Base-by-base conservation (phyloP, 192 early-diverging fungal genomes). In the Bifiguratus adelaidae region DNA sequence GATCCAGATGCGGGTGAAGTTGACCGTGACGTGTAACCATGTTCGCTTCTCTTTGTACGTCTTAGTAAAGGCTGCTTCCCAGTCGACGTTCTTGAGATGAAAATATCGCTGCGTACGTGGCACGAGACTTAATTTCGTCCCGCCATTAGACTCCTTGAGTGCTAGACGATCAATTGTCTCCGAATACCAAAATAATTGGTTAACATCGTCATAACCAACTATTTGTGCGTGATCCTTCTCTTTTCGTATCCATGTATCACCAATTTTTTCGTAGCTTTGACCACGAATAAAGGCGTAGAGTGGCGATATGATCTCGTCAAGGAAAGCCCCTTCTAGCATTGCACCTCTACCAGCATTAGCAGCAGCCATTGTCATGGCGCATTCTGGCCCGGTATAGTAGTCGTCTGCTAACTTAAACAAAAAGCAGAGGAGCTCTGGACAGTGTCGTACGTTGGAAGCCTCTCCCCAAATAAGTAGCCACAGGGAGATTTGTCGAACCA, bases 1-100 rank as follows among this genome's bases (percentile, higher is more conserved):
- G 52, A 89, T 80, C 88, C 88, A 91, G 34, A 89, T 79, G 13
- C 88, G 86, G 19, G 81, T 82, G 44, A 91, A 89, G 61, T 89
- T 91, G 53, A 82, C 78, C 50, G 81, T 74, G 36, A 88, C 53
- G 61, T 91, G 88, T 62, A 85, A 66, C 80, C 83, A 82, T 4
- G 86, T 86, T 36, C 88, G 81, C 30, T 79, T 80, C 63, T 91
- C 88, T 57, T 82, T 78, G 65, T 83, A 91, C 0, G 86, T 89
- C 61, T 89, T 91, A 56, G 60, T 42, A 66, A 91, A 88, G 12
- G 73, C 77, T 38, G 71, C 68, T 8, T 56, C 60, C 85, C 86
- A 91, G 49, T 73, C 61, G 28, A 88, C 80, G 13, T 82, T 68
- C 23, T 61, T 55, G 24, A 91, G 58, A 13, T 60, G 63, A 2